phyloP scores from a whole-genome alignment of 768 basidiomycete species.

The Glaciozyma martinii region DNA sequence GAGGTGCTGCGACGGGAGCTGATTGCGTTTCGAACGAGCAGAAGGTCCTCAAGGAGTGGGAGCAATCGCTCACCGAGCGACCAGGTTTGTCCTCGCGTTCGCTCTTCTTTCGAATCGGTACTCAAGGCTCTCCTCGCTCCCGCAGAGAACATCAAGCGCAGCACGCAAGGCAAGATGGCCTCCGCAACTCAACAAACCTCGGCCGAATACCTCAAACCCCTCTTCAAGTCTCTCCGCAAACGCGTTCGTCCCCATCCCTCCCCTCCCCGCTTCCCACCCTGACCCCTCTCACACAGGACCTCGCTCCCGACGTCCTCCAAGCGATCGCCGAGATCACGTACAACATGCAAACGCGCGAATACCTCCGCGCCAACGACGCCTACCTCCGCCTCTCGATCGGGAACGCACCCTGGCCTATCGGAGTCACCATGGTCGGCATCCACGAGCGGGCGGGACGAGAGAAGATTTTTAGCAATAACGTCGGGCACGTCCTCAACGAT shows the following conservation, averaged over 20 bases:
- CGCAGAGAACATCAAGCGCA: slow-evolving; percentile 71
- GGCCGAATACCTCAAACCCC: slow-evolving; percentile 89
- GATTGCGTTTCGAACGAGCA: not conserved
- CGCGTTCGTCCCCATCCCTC: slow-evolving; percentile 52
- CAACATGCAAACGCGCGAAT: slow-evolving; percentile 90
- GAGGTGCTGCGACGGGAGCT: not conserved
- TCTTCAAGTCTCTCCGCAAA: slow-evolving; percentile 82
- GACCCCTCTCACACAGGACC: slow-evolving; percentile 43
- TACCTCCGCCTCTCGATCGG: slow-evolving; percentile 95
- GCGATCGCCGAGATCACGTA: slow-evolving; percentile 83
- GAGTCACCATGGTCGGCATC: slow-evolving; percentile 92
- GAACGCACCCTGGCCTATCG: slow-evolving; percentile 99
- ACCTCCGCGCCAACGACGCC: slow-evolving; percentile 90
- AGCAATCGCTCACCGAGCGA: slow-evolving; percentile 83
- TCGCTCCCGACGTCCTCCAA: slow-evolving; percentile 76
- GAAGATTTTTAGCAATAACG: slow-evolving; percentile 93
- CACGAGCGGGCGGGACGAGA: slow-evolving; percentile 97
- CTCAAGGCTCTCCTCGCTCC: not conserved
- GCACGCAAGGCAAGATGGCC: slow-evolving; percentile 84
- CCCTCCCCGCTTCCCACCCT: not conserved
- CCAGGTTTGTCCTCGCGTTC: slow-evolving; percentile 53
- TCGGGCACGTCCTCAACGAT: slow-evolving; percentile 96
- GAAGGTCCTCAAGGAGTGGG: slow-evolving; percentile 86
- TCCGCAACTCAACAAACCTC: slow-evolving; percentile 93
- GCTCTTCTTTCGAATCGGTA: not conserved